Base-by-base conservation (phyloP, 2,329 filamentous ascomycete genomes). In the Ophiostoma tasmaniense region DNA sequence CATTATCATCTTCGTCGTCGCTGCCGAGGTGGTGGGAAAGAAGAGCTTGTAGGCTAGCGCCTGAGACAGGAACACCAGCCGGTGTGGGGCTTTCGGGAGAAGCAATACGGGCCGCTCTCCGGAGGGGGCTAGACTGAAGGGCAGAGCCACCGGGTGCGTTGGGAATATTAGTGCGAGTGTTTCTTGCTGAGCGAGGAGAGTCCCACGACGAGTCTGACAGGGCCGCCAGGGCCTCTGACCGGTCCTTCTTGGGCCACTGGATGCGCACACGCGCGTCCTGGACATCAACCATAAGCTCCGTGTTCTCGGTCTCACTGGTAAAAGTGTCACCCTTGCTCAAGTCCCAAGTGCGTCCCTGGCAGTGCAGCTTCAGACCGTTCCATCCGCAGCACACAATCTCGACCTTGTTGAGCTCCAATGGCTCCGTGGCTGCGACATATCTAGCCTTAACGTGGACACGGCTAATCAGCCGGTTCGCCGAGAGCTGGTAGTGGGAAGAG, bases 351-450 rank as follows among this genome's bases (percentile, higher is more conserved):
- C 89, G 88, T 69, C 92, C 92, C 79, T 94, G 90, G 81, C 92
- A 97, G 80, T 97, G 93, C 73, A 99, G 81, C 81, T 92, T 96
- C 73, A 95, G 84, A 20, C 95, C 95, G 78, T 99, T 99, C 94
- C 94, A 98, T 28, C 95, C 95, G 75, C 90, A 87, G 82, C 95
- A 99, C 75, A 92, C 85, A 74, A 99, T 90, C 78, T 97, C 91
- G 64, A 99, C 87, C 78, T 88, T 89, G 77, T 90, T 91, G 71
- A 87, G 84, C 73, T 91, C 88, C 74, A 91, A 84, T 5, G 85
- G 85, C 68, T 86, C 84, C 25, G 84, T 80, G 14, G 91, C 87
- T 28, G 90, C 84, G 72, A 94, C 86, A 78, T 93, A 99, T 67
- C 89, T 87, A 72, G 93, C 93, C 79, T 92, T 90, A 78, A 97